Evolutionary conservation across 768 basidiomycete species (phyloP), one percentile per base, ranked within the genome.

Genomic region (Amanita inopinata): DNA sequence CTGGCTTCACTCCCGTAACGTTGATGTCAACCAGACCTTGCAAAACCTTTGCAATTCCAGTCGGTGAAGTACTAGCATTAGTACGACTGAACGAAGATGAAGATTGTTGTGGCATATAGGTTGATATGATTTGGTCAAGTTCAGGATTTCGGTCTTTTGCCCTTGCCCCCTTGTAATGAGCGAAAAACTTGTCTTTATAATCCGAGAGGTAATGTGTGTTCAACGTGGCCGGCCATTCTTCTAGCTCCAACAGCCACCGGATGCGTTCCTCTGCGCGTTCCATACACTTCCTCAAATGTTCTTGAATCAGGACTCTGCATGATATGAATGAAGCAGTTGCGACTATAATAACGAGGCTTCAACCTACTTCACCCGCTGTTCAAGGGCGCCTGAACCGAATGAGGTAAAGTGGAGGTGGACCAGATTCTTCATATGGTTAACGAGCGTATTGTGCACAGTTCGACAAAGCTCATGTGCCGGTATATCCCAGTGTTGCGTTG

Each of bases 171-270:
- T 60, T 68, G 51, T 71, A 79, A 47, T 64, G 48, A 0, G 56
- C 37, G 0, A 73, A 38, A 49, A 73, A 76, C 40, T 78, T 74
- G 20, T 60, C 56, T 17, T 61, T 67, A 46, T 63, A 65, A 49
- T 73, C 64, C 0, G 60, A 24, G 11, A 70, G 69, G 28, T 75
- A 73, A 19, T 71, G 65, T 0, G 61, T 66, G 39, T 77, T 78
- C 5, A 71, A 55, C 0, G 77, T 73, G 1, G 62, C 61, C 0
- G 76, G 74, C 0, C 56, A 56, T 20, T 49, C 34, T 48, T 78
- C 75, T 9, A 76, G 49, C 2, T 55, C 55, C 11, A 74, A 51
- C 0, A 75, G 56, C 70, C 71, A 74, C 0, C 60, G 43, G 7
- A 80, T 61, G n/a, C 20, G 23, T 17, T 40, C 38, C 17, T 40